Percentiles rank a stretch among this genome's conserved stretches.
These are phyloP conservation scores for Tuber brumale DNA, from an alignment of 495 filamentous ascomycete genomes.

Conservation along the genomic window DNA sequence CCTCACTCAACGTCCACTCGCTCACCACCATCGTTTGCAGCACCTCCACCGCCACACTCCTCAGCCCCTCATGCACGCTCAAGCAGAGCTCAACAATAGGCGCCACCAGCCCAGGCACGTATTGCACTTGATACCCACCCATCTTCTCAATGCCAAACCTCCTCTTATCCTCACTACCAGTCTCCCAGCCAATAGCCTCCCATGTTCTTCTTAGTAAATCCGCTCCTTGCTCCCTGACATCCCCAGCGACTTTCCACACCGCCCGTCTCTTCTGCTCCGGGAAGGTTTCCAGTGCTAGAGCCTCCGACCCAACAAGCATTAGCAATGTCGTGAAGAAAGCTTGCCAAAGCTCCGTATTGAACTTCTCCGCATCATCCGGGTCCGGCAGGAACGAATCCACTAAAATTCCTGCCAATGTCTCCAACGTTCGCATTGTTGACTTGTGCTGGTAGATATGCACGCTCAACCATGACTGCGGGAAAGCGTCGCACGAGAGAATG, in stretches of 20 bases:
- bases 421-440: constrained; percentile 79
- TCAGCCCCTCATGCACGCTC: constrained; percentile 86
- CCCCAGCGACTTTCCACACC: constrained; percentile 97
- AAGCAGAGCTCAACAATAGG: constrained; percentile 91
- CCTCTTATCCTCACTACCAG: constrained; percentile 56
- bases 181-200: constrained; percentile 98
- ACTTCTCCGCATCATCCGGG: constrained; percentile 85
- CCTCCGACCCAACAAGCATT: constrained; percentile 79
- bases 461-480: constrained; percentile 83
- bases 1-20: constrained; percentile 95
- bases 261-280: constrained; percentile 92
- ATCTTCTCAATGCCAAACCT: constrained; percentile 75
- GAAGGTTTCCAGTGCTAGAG: constrained; percentile 88
- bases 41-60: constrained; percentile 84
- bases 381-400: constrained; percentile 71
- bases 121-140: constrained; percentile 97
- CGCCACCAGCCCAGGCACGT: constrained; percentile 82
- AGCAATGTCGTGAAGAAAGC: constrained; percentile 84
- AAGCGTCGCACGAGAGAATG: constrained; percentile 81
- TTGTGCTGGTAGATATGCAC: constrained; percentile 93
- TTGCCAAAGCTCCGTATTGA: constrained; percentile 91
- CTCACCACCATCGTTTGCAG: constrained; percentile 96
- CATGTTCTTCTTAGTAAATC: constrained; percentile 75
- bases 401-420: constrained; percentile 70
- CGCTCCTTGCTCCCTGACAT: constrained; percentile 87